A percentile compares a stretch with the other conserved stretches of the same genome.
Evolutionary conservation across 345 rosid species (phyloP).

Genomic region (Gossypium ekmanianum): DNA sequence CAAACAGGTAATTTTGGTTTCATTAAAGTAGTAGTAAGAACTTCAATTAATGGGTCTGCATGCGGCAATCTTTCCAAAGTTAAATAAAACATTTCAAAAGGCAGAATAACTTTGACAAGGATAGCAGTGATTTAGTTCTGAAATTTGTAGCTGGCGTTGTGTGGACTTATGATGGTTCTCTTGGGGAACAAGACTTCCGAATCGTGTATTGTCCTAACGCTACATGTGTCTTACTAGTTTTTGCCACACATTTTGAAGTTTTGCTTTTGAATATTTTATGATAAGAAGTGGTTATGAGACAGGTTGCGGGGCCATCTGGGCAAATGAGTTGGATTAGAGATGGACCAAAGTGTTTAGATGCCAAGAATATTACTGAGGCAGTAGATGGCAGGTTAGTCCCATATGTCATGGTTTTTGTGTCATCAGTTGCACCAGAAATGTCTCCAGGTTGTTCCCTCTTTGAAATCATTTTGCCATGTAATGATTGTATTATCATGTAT

Average conservation of each 20-base stretch:
- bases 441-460: not conserved
- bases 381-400: slow-evolving; percentile 46
- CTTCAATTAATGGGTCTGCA: not conserved
- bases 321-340: slow-evolving; percentile 63
- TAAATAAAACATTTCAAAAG: not conserved
- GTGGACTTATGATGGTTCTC: not conserved
- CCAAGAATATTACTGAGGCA: slow-evolving; percentile 44
- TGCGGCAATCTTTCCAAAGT: not conserved
- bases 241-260: not conserved
- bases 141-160: not conserved
- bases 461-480: not conserved
- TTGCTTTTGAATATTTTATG: not conserved
- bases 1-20: not conserved
- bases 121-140: not conserved
- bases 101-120: not conserved
- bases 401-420: not conserved
- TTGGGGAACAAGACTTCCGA: not conserved
- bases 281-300: slow-evolving; percentile 10
- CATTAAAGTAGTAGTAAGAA: not conserved
- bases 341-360: slow-evolving; percentile 53
- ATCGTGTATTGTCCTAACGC: not conserved
- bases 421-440: slow-evolving; percentile 10
- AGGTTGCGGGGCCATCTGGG: slow-evolving; percentile 63
- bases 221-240: not conserved
- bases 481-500: not conserved